phyloP scores from a whole-genome alignment of 179 eudicot species.

The Sideroxylon spinosum region DNA sequence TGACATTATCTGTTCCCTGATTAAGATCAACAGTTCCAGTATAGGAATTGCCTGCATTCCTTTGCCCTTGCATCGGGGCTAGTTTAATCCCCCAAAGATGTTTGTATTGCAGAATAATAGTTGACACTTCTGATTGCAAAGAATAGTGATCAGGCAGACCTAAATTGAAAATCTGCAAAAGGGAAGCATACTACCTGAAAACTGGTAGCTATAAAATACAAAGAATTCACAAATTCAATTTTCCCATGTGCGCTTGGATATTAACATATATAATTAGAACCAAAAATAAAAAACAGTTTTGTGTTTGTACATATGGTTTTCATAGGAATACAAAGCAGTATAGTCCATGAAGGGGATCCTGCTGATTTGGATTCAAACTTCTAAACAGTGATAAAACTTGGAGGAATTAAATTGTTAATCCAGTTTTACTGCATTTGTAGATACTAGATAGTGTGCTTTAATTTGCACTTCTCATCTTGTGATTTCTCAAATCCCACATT shows the following conservation, averaged over 20 bases:
- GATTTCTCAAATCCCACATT: background rate
- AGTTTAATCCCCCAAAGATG: constrained; percentile 9
- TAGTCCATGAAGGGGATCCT: background rate
- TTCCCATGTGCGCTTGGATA: background rate
- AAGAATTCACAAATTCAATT: background rate
- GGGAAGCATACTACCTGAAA: background rate
- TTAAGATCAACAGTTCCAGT: constrained; percentile 43
- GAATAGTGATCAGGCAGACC: background rate
- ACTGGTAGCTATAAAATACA: background rate
- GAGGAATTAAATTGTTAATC: background rate
- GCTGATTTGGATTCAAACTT: background rate
- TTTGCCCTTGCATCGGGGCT: constrained; percentile 41
- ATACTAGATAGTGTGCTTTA: background rate
- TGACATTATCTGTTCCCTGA: too few relatives aligned
- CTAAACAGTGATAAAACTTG: background rate
- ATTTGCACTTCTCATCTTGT: background rate
- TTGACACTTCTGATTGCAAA: background rate
- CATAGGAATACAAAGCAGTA: background rate
- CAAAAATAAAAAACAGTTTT: too few relatives aligned
- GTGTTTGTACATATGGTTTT: background rate
- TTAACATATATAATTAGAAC: too few relatives aligned
- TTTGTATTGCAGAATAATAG: constrained; percentile 3
- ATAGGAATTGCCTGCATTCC: constrained; percentile 33
- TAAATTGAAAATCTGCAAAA: background rate
- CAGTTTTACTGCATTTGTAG: too few relatives aligned